Evolutionary conservation across 768 basidiomycete genomes (phyloP), one percentile per base, ranked within the genome.

Genomic region (Agaricus sinodeliciosus): DNA sequence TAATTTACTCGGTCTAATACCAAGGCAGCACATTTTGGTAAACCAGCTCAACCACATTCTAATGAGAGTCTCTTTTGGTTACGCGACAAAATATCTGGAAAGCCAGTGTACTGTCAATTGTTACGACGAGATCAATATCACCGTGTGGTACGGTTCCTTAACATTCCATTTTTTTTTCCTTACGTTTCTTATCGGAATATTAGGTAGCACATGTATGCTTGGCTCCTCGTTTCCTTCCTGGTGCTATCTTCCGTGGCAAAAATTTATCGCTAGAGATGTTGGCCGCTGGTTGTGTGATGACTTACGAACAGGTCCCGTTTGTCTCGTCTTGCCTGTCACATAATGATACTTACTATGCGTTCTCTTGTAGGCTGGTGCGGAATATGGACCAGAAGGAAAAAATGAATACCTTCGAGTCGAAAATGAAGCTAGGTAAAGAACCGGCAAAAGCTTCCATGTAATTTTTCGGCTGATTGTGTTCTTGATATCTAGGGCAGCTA

Each of bases 11-110:
- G 48, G 15, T 41, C 53, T 11, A 50, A 37, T 18, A 43, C 43
- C 7, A 51, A 91, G 90, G 79, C 74, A n/a, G 73, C 84, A 0
- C 89, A 96, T 65, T 95, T 93, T 58, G 94, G 94, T 18, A 80
- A 82, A 46, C 80, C 83, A 9, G 80, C 79, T 0, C 94, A 96
- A 62, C 83, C 84, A 0, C 84, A 84, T 52, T 71, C 84, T 0
- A 66, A 69, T n/a, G 93, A 96, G 62, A 84, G 85, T 48, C 65
- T 90, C 9, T 75, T 72, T 0, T 94, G 90, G 85, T 72, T 94
- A 13, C 82, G 77, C 43, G 59, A 69, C 6, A 69, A 68, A 9
- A 70, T 91, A 15, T 68, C 75, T 1, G 80, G 84, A 0, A 80
- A 77, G 57, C 73, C 66, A 0, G 72, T 96, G 1, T 82, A 80